Percentiles rank a stretch among this genome's conserved stretches.
phyloP scores from a whole-genome alignment of 139 green algal species.

The Chlamydomonas asymmetrica region DNA sequence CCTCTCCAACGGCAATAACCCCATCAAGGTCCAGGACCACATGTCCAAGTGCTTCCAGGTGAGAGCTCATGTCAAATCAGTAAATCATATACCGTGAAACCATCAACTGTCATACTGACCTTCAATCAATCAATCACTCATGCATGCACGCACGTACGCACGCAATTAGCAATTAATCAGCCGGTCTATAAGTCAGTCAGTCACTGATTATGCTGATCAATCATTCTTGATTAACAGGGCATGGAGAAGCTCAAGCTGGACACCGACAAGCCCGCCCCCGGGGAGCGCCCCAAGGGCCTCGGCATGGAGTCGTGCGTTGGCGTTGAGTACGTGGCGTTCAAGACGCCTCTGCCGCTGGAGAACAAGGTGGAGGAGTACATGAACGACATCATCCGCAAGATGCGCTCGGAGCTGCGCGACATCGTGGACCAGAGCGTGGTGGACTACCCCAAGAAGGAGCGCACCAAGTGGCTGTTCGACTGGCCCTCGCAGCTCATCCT shows the following conservation, averaged over 20 bases:
- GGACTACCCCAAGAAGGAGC: conserved; percentile 68
- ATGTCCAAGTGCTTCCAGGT: conserved; percentile 90
- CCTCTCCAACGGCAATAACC: conserved; percentile 83
- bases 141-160: conserved; percentile 2
- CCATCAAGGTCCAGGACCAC: conserved; percentile 78
- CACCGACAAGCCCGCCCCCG: conserved; percentile 53
- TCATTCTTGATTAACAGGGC: conserved; percentile 45
- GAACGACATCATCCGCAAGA: conserved; percentile 82
- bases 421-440: conserved; percentile 66
- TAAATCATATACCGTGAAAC: too few species aligned
- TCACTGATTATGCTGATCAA: too few species aligned
- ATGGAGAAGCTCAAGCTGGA: conserved; percentile 87
- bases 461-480: conserved; percentile 86
- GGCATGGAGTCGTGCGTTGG: conserved; percentile 89
- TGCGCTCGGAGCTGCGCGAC: conserved; percentile 80
- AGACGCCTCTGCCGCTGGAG: conserved; percentile 67
- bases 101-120: neutral
- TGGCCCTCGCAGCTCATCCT: conserved; percentile 86
- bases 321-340: conserved; percentile 76
- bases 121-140: neutral
- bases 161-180: too few species aligned
- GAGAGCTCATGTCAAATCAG: neutral
- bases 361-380: conserved; percentile 93
- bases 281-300: conserved; percentile 63
- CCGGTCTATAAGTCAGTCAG: too few species aligned